Evolutionary conservation across 306 rosid genomes (phyloP), one percentile per base, ranked within the genome.

Genomic region (Gillenia trifoliata): DNA sequence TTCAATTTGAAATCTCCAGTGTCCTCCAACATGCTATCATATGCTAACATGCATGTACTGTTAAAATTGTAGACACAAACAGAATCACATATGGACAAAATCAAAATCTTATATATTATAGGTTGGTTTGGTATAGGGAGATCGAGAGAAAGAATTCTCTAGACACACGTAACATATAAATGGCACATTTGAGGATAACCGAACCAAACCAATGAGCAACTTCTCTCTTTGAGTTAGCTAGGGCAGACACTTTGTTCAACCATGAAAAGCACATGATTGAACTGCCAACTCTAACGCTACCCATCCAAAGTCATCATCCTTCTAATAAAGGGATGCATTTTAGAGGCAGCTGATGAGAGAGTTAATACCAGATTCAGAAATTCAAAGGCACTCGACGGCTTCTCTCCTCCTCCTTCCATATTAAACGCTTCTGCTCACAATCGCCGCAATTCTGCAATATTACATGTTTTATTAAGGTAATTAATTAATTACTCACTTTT

Each of bases 261-360:
- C 96, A 90, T 76, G 81, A 75, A 82, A 72, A 68, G 77, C 84
- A 79, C 90, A 83, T 90, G 96, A 88, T 63, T 68, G 38, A 90
- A 85, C 96, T 80, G 79, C 90, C 93, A 85, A 26, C 62, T 47
- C 75, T 36, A 59, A 30, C 71, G 34, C 23, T 25, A 0, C 31
- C 15, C 63, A 61, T 61, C 66, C 66, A 16, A 28, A 61, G 11
- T 15, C 7, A 28, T 29, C 13, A 28, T 15, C 66, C 36, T 28
- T 61, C 12, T 12, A 61, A 28, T 57, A 57, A 57, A 57, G 30
- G 30, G 19, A 25, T 11, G 30, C 2, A 57, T 57, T 57, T 5
- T 12, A 23, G 31, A 23, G 31, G 33, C 30, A 11, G 17, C 30
- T 22, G 33, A 26, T 57, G 25, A 57, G 15, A 25, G 26, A 57